Conservation (phyloP, 129 eudicot genomes). For the Oenanthe sinensis region DNA sequence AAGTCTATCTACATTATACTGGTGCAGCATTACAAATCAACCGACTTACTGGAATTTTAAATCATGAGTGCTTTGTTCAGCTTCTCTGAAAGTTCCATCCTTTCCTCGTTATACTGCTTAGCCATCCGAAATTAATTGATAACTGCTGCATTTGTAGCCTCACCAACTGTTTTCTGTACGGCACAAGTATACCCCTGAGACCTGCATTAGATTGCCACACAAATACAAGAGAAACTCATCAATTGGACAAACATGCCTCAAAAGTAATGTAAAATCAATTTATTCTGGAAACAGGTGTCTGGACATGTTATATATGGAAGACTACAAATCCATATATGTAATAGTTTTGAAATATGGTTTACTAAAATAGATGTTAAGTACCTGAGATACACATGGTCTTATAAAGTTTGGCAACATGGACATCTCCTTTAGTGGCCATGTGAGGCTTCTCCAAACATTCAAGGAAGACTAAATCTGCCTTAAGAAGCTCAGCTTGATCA, state of each 20-base stretch:
- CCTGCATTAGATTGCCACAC: slow-evolving; percentile 35
- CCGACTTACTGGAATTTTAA: background rate
- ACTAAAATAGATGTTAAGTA: slow-evolving; percentile 8
- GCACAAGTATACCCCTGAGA: slow-evolving; percentile 65
- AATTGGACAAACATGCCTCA: background rate
- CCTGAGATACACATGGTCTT: slow-evolving; percentile 91
- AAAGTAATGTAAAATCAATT: background rate
- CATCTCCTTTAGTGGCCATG: slow-evolving; percentile 64
- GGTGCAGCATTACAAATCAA: background rate
- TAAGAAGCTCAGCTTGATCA: slow-evolving; percentile 86
- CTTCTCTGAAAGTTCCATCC: slow-evolving; percentile 35
- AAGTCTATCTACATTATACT: background rate
- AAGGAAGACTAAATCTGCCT: slow-evolving; percentile 88
- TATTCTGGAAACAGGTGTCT: background rate
- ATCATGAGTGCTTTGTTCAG: background rate
- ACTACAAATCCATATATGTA: background rate
- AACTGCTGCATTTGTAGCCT: slow-evolving; percentile 47
- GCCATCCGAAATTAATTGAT: slow-evolving; percentile 55
- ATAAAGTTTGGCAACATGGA: slow-evolving; percentile 59
- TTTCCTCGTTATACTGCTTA: slow-evolving; percentile 57
- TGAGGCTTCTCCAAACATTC: slow-evolving; percentile 88
- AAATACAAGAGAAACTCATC: background rate
- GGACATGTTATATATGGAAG: background rate
- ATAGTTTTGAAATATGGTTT: background rate
- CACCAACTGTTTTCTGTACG: slow-evolving; percentile 75